A percentile compares a stretch with the other conserved stretches of the same genome.
phyloP scores from a whole-genome alignment of 2,329 filamentous ascomycete species.

The Ceratocystis diversiconidia region DNA sequence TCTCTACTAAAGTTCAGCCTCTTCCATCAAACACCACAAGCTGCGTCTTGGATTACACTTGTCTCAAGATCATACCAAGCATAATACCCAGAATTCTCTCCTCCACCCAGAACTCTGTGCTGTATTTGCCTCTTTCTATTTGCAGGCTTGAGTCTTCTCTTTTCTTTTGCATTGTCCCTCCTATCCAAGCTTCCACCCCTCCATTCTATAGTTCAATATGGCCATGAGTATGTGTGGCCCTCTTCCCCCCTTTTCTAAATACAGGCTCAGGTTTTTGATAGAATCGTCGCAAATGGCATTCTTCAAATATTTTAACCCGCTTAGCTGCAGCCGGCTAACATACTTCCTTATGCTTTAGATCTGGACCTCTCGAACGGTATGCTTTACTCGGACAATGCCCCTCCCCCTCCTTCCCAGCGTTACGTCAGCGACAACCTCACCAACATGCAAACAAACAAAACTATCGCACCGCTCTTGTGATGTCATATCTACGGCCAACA shows the following conservation, averaged over 20 bases:
- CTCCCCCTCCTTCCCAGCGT: slow-evolving; percentile 8
- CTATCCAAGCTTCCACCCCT: slow-evolving; percentile 13
- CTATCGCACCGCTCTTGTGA: background rate
- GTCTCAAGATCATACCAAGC: background rate
- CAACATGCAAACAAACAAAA: background rate
- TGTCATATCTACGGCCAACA: background rate
- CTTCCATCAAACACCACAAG: slow-evolving; percentile 9
- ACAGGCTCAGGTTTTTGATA: background rate
- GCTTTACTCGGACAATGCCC: slow-evolving; percentile 14
- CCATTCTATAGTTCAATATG: slow-evolving; percentile 24
- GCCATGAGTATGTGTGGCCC: slow-evolving; percentile 28
- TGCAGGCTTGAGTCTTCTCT: slow-evolving; percentile 5
- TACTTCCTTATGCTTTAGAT: slow-evolving; percentile 36
- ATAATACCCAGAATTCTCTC: slow-evolving; percentile 9
- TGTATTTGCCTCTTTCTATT: background rate
- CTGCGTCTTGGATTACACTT: slow-evolving; percentile 6
- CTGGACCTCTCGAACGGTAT: slow-evolving; percentile 74
- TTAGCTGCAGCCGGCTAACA: background rate
- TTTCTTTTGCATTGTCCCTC: slow-evolving; percentile 9
- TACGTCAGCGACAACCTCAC: slow-evolving; percentile 17
- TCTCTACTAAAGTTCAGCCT: slow-evolving; percentile 13
- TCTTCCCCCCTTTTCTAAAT: slow-evolving; percentile 6
- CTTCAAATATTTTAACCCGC: background rate
- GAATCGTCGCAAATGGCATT: background rate
- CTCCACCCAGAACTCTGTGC: slow-evolving; percentile 6